Evolutionary conservation across 2,329 filamentous ascomycete species (phyloP), one percentile per base, ranked within the genome.

Genomic region (Ceratocystis alfenasii): DNA sequence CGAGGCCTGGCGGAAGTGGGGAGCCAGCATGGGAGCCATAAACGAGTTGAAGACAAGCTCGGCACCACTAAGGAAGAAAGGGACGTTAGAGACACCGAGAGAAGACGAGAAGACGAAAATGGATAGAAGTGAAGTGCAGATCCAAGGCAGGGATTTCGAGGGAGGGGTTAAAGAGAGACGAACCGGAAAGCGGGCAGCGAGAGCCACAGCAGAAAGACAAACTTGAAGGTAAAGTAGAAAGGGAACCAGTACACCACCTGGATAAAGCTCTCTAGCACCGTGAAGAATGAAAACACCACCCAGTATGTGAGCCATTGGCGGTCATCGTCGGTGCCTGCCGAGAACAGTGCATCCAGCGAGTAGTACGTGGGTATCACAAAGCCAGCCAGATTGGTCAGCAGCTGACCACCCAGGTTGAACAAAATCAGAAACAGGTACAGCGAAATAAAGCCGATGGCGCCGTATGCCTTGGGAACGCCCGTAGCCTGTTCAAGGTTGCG

Each of bases 221-320:
- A 96, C 85, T 99, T 99, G 88, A 99, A 97, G 75, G 92, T 93
- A 80, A 90, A 99, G 88, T 99, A 99, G 82, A 99, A 99, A 75
- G 94, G 88, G 81, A 95, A 90, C 89, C 89, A 95, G 83, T 94
- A 94, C 69, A 93, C 88, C 69, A 90, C 88, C 78, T 83, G 91
- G 73, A 95, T 78, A 69, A 88, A 82, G 76, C 88, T 91, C 83
- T 95, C 90, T 72, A 90, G 74, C 62, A 94, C 88, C 78, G 87
- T 91, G 78, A 94, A 85, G 78, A 89, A 87, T 65, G 89, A 80
- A 74, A 89, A 94, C 69, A 90, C 87, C 68, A 95, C 88, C 89
- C 89, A 95, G 81, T 95, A 95, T 87, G 85, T 87, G 74, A 88
- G 76, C 85, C 85, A 88, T 81, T 94, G 89, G 66, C 88, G 91